Percentiles rank a stretch among this genome's conserved stretches.
Evolutionary conservation across 75 land plant species (phyloP).

Genomic region (Picea glauca): DNA sequence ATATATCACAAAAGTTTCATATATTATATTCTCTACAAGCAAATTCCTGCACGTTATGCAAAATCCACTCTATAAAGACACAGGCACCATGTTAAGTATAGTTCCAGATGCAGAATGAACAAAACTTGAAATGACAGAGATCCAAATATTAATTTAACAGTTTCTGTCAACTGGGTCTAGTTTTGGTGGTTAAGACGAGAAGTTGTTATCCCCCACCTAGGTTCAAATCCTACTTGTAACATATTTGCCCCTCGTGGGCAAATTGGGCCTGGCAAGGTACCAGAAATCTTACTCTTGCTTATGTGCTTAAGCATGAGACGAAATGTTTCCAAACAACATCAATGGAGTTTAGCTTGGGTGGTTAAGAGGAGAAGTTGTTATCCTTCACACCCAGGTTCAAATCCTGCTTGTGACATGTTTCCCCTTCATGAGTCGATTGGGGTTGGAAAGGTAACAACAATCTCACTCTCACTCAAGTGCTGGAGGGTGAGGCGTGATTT

Average conservation of each 20-base stretch:
- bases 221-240: background rate
- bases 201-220: no score
- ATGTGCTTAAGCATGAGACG: background rate
- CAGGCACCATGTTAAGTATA: background rate
- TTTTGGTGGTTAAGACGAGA: no score
- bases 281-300: background rate
- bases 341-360: no score
- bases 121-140: background rate
- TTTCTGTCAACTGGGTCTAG: background rate
- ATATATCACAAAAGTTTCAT: background rate
- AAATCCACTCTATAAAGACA: background rate
- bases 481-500: no score
- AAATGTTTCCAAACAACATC: no score
- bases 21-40: background rate
- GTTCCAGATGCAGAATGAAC: background rate
- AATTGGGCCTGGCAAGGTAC: background rate
- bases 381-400: no score
- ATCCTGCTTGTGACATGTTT: no score
- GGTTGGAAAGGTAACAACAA: no score
- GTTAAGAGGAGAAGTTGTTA: no score
- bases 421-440: no score
- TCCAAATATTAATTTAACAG: background rate
- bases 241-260: background rate
- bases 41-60: background rate
- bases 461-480: no score